A percentile compares a stretch with the other conserved stretches of the same genome.
Evolutionary conservation across 768 basidiomycete genomes (phyloP).

Genomic region (Tulasnella sp.): DNA sequence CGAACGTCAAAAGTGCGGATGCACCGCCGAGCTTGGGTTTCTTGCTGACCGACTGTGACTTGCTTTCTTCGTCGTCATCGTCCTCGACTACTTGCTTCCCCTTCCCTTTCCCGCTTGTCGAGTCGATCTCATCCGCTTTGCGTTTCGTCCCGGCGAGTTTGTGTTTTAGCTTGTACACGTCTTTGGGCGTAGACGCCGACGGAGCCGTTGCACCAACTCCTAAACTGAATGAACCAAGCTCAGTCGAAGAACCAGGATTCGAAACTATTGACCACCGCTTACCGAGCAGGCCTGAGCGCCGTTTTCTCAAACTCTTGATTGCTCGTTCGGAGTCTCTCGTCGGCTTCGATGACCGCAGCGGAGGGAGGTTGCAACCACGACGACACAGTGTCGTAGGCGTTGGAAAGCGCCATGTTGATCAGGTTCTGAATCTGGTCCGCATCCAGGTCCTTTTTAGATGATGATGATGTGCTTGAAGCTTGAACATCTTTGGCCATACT

Average conservation of each 20-base stretch:
- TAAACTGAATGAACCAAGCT: background rate
- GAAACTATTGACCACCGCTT: background rate
- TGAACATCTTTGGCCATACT: background rate
- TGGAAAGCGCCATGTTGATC: constrained; percentile 8
- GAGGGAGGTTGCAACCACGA: constrained; percentile 2
- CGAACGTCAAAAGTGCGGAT: background rate
- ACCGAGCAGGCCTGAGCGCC: background rate
- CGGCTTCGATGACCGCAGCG: background rate
- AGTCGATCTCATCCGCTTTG: background rate
- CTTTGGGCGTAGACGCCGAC: background rate
- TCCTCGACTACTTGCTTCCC: background rate
- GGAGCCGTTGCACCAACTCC: background rate
- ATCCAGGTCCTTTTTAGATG: background rate
- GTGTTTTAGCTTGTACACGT: background rate
- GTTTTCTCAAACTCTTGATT: constrained; percentile 1
- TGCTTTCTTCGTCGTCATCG: background rate
- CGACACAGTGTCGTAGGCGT: constrained; percentile 3
- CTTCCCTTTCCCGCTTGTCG: background rate
- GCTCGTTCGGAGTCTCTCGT: background rate
- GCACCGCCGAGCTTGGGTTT: background rate
- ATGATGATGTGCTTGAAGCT: background rate
- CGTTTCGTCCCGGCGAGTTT: background rate
- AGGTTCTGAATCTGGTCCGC: constrained; percentile 2
- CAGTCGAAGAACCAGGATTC: background rate
- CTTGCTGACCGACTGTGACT: background rate